phyloP scores from a whole-genome alignment of 2,329 filamentous ascomycete genomes.

The Diaporthe citrichinensis region DNA sequence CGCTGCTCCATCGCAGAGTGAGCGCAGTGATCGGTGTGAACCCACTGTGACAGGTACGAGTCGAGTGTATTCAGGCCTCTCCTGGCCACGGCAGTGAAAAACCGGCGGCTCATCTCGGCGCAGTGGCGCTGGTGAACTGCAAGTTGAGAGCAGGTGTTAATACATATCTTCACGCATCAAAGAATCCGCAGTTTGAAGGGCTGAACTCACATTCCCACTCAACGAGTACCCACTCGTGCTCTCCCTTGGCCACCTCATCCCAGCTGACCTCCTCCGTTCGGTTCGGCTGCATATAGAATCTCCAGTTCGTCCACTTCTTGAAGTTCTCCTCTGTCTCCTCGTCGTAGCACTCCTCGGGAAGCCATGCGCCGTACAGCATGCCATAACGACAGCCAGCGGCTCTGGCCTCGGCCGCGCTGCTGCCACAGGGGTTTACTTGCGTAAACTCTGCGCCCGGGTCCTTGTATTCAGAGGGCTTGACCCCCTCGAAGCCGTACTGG shows the following conservation, averaged over 20 bases:
- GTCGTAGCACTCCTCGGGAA: conserved; percentile 22
- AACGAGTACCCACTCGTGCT: conserved; percentile 31
- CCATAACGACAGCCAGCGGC: conserved; percentile 30
- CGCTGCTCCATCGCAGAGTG: conserved; percentile 22
- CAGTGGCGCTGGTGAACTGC: conserved; percentile 1
- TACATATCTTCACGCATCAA: not conserved
- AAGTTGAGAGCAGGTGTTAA: not conserved
- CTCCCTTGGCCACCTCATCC: conserved; percentile 25
- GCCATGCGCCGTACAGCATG: conserved; percentile 33
- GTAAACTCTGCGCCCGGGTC: not conserved
- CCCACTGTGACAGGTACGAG: conserved; percentile 1
- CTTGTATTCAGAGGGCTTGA: not conserved
- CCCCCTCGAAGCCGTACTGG: conserved; percentile 1
- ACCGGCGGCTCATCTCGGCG: not conserved
- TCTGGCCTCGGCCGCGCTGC: conserved; percentile 14
- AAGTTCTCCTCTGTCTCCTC: conserved; percentile 34
- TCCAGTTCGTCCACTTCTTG: conserved; percentile 26
- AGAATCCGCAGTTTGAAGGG: no score
- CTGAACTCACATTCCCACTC: conserved; percentile 22
- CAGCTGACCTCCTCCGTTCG: conserved; percentile 19
- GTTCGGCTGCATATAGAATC: conserved; percentile 13
- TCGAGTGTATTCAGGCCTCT: conserved; percentile 2
- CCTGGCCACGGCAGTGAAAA: not conserved
- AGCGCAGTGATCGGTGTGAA: conserved; percentile 10
- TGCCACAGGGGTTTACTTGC: not conserved